Conservation (phyloP, 331 rosid genomes). For the Malus hybrid region DNA sequence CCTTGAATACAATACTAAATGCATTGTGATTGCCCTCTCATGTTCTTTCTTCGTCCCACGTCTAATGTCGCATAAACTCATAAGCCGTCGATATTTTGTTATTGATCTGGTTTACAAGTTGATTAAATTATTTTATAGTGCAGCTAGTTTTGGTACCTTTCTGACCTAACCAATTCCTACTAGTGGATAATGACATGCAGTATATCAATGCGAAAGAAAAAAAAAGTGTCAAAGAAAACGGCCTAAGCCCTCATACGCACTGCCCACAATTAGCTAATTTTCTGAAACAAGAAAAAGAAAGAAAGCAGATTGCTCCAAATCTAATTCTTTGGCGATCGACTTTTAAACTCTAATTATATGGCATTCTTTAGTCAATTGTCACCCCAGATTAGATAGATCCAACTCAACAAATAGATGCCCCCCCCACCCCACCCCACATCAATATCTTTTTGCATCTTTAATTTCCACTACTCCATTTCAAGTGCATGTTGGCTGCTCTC, state of each 20-base stretch:
- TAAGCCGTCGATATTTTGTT: not conserved
- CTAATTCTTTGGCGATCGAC: not conserved
- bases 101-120: no score
- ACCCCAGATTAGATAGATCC: constrained; percentile 28
- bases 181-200: not conserved
- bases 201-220: no score
- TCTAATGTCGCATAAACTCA: not conserved
- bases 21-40: not conserved
- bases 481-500: not conserved
- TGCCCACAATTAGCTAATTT: not conserved
- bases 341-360: not conserved
- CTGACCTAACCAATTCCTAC: not conserved
- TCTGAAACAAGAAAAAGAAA: not conserved
- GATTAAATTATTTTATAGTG: not conserved
- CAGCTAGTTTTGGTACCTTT: not conserved
- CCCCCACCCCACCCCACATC: no score
- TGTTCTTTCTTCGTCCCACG: not conserved
- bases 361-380: constrained; percentile 1
- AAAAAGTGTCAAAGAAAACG: not conserved
- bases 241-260: not conserved
- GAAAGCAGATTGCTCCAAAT: not conserved
- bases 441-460: not conserved
- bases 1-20: not conserved
- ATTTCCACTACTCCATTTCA: not conserved
- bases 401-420: constrained; percentile 14